Percentiles rank a stretch among this genome's conserved stretches.
Evolutionary conservation across 2,329 filamentous ascomycete genomes (phyloP).

Genomic region (Escovopsis weberi): DNA sequence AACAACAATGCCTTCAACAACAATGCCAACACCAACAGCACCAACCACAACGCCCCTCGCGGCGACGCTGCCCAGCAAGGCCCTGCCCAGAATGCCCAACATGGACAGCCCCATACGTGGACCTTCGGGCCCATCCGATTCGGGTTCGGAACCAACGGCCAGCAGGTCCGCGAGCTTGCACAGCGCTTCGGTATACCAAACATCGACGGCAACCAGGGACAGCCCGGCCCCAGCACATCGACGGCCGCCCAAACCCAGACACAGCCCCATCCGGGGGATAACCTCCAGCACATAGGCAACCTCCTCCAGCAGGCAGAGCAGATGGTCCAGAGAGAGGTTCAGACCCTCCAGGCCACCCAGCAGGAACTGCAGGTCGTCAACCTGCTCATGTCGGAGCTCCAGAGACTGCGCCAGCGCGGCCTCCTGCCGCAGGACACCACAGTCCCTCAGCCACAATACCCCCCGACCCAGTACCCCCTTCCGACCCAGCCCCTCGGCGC

Average conservation of each 20-base stretch:
- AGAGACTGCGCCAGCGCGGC: constrained; percentile 43
- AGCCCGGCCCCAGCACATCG: constrained; percentile 4
- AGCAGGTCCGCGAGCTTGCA: constrained; percentile 52
- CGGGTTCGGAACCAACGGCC: constrained; percentile 59
- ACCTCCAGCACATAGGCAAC: constrained; percentile 33
- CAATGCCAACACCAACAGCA: constrained; percentile 2
- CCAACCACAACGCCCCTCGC: constrained; percentile 5
- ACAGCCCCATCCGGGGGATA: constrained; percentile 11
- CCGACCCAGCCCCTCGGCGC: constrained; percentile 1
- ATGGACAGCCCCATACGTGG: constrained; percentile 39
- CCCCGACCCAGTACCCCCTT: neutral
- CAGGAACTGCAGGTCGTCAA: constrained; percentile 57
- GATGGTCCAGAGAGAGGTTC: constrained; percentile 53
- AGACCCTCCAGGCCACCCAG: constrained; percentile 45
- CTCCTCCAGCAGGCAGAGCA: constrained; percentile 54
- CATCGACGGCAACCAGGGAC: constrained; percentile 10
- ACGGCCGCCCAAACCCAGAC: constrained; percentile 9
- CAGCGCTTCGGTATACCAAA: constrained; percentile 42
- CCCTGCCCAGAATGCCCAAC: constrained; percentile 8
- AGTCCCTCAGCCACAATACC: constrained; percentile 9
- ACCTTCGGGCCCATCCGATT: constrained; percentile 63
- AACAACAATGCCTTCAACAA: constrained; percentile 1
- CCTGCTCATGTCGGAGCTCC: constrained; percentile 51
- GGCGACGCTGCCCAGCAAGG: constrained; percentile 6
- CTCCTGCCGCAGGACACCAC: constrained; percentile 19